A percentile compares a stretch with the other conserved stretches of the same genome.
phyloP scores from a whole-genome alignment of 495 filamentous ascomycete species.

The Penicillium coffeae region DNA sequence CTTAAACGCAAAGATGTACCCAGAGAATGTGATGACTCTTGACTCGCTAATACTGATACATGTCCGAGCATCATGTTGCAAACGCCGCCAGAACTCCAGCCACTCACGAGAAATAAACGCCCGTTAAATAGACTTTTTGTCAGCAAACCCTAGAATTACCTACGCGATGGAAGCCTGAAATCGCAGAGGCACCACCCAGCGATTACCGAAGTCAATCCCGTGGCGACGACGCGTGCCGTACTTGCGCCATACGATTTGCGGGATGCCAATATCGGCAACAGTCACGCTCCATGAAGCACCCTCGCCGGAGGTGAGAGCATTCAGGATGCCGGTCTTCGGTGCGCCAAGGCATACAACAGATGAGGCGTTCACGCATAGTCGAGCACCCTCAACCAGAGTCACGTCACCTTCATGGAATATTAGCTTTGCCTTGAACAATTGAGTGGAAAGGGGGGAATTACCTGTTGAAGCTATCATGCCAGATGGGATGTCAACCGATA shows the following conservation, averaged over 20 bases:
- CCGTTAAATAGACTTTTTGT: not conserved
- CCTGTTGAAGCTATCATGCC: slow-evolving; percentile 80
- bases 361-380: slow-evolving; percentile 68
- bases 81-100: not conserved
- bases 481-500: slow-evolving; percentile 83
- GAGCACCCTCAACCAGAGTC: slow-evolving; percentile 60
- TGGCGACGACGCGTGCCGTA: slow-evolving; percentile 72
- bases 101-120: not conserved
- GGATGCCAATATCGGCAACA: slow-evolving; percentile 83
- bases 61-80: not conserved
- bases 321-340: slow-evolving; percentile 77
- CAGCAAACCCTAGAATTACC: not conserved
- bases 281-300: slow-evolving; percentile 62
- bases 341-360: slow-evolving; percentile 79
- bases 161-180: slow-evolving; percentile 22
- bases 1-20: too few relatives aligned
- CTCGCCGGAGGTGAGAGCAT: slow-evolving; percentile 61
- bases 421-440: slow-evolving; percentile 23
- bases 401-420: slow-evolving; percentile 36
- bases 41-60: not conserved
- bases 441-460: slow-evolving; percentile 30
- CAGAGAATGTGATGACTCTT: not conserved
- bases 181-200: slow-evolving; percentile 66
- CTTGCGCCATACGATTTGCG: slow-evolving; percentile 77
- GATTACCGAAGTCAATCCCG: slow-evolving; percentile 78